These are phyloP conservation scores for Aspergillus pseudonomiae DNA, from an alignment of 2,329 filamentous ascomycete species.

Conservation along the genomic window DNA sequence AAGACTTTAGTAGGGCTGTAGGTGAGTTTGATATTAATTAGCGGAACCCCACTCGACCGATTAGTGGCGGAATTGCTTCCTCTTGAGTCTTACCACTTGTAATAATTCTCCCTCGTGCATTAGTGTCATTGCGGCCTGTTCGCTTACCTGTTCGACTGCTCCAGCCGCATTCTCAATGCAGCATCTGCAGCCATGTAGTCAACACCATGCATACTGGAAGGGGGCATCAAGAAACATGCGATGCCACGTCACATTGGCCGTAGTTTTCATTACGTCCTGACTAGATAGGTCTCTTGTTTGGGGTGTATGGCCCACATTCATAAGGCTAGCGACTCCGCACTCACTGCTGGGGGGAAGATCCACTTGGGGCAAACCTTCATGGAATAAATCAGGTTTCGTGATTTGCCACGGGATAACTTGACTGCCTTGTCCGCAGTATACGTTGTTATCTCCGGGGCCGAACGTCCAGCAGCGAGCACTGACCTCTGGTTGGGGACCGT, in stretches of 20 bases:
- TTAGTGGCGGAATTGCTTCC: neutral
- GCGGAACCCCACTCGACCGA: neutral
- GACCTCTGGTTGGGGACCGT: neutral
- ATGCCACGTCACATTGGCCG: neutral
- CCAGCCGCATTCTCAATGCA: neutral
- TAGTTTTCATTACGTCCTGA: neutral
- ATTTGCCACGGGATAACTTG: neutral
- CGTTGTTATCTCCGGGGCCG: neutral
- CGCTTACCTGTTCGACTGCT: neutral
- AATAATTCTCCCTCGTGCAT: neutral
- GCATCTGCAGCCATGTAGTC: neutral
- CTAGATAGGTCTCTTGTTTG: neutral
- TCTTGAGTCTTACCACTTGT: neutral
- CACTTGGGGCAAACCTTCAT: neutral
- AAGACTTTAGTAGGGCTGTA: constrained; percentile 1
- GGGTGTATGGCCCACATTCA: neutral
- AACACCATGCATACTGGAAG: neutral
- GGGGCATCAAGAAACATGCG: neutral
- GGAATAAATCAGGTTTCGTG: neutral
- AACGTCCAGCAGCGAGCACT: neutral
- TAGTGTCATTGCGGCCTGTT: neutral
- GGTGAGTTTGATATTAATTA: neutral
- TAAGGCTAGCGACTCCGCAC: neutral
- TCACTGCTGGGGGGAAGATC: neutral
- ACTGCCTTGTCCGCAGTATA: neutral